Conservation (phyloP, 2,329 filamentous ascomycete species). For the Salinomyces thailandicus region DNA sequence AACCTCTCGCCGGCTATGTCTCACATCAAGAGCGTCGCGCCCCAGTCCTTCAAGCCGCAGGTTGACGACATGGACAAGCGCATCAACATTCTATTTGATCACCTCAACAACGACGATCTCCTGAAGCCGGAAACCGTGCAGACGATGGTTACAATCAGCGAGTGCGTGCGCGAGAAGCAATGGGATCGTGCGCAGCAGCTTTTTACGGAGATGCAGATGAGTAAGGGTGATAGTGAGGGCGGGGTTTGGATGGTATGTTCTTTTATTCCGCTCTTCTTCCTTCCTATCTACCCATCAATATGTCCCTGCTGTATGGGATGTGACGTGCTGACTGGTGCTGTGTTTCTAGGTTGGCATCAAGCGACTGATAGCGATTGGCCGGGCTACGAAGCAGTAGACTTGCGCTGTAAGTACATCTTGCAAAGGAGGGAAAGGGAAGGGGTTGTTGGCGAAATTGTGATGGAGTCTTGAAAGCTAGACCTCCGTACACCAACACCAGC, state of each 20-base stretch:
- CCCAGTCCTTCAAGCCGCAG: slow-evolving; percentile 74
- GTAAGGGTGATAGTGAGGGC: slow-evolving; percentile 37
- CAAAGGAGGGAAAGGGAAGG: no score
- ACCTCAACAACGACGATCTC: slow-evolving; percentile 90
- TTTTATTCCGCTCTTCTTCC: neutral
- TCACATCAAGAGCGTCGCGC: slow-evolving; percentile 75
- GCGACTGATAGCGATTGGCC: slow-evolving; percentile 30
- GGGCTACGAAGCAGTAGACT: slow-evolving; percentile 21
- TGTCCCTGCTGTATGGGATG: neutral
- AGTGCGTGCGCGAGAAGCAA: slow-evolving; percentile 30
- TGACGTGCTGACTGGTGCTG: slow-evolving; percentile 4
- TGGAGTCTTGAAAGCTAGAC: no score
- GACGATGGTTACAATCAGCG: slow-evolving; percentile 49
- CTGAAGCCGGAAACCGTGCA: slow-evolving; percentile 68
- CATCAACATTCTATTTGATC: slow-evolving; percentile 82
- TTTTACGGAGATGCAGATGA: slow-evolving; percentile 38
- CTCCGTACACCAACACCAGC: no score
- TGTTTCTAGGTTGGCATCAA: slow-evolving; percentile 28
- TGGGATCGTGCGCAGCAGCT: slow-evolving; percentile 36
- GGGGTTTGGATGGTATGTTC: slow-evolving; percentile 42
- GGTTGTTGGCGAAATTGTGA: no score
- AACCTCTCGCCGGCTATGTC: slow-evolving; percentile 77
- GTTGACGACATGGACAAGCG: slow-evolving; percentile 92
- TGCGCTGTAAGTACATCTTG: no score
- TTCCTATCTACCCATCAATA: neutral